Evolutionary conservation across 331 rosid species (phyloP), one percentile per base, ranked within the genome.

Genomic region (Stylosanthes scabra): DNA sequence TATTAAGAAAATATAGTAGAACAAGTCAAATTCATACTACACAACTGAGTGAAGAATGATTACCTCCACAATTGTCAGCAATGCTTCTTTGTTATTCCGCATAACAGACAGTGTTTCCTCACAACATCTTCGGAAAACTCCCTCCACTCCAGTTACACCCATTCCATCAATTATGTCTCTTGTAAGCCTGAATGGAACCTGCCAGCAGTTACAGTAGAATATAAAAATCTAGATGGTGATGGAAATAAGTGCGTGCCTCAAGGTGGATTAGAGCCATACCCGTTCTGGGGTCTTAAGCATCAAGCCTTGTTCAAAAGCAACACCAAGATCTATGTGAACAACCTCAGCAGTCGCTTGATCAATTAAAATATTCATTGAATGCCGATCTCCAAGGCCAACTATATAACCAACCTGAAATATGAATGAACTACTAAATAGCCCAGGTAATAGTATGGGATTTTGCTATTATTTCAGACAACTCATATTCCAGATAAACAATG

Each of bases 231-330:
- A 71, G 74, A 78, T 59, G 14, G 66, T 50, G 58, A 68, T 37
- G 67, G 16, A 77, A 56, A 16, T n/a, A 40, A 41, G 79, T 45
- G 70, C 60, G 60, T 40, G 51, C 78, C 61, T 68, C 40, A 29
- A 70, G 47, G 47, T 71, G 42, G 62, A 47, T 51, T 16, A 44
- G 57, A 46, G 15, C 72, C 88, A 39, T 68, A 91, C 99, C 91
- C 96, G 82, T 72, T 94, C 99, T 47, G 99, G 97, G 31, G 99
- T 94, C 90, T 94, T 94, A 9, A 91, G 96, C 97, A 94, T 94
- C 88, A 91, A 88, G 65, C 99, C 97, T 85, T 94, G 99, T 68
- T 94, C 99, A 75, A 94, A 94, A 78, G 99, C 99, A 84, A 94
- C 95, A 11, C 99, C 97, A 63, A 94, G 99, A 87, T 94, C 99